Percentiles rank a stretch among this genome's conserved stretches.
Evolutionary conservation across 257 asterid genomes (phyloP).

Genomic region (Fraxinus anomala): DNA sequence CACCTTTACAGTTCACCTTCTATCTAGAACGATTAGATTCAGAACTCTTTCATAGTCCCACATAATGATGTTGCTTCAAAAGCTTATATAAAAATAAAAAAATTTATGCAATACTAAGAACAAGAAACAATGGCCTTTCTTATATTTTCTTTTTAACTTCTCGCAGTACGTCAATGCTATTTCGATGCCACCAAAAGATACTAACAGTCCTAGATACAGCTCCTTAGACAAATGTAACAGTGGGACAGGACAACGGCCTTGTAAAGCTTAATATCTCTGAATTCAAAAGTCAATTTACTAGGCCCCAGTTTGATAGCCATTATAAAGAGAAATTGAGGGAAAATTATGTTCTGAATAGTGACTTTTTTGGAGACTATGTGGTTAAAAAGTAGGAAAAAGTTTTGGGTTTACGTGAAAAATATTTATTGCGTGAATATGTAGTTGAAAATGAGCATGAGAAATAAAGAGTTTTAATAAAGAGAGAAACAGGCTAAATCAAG

Average conservation of each 20-base stretch:
- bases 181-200: neutral
- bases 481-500: neutral
- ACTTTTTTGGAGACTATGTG: too few species aligned
- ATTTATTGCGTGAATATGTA: too few species aligned
- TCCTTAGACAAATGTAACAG: slow-evolving; percentile 1
- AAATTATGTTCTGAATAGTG: too few species aligned
- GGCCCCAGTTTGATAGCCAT: too few species aligned
- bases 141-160: neutral
- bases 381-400: too few species aligned
- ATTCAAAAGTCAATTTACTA: neutral
- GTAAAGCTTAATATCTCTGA: neutral
- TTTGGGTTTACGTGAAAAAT: too few species aligned
- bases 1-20: neutral
- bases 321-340: too few species aligned
- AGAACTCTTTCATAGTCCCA: neutral
- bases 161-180: neutral
- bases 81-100: too few species aligned
- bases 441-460: too few species aligned
- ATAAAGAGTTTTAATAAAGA: too few species aligned
- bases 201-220: neutral
- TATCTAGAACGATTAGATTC: neutral
- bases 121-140: neutral
- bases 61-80: neutral
- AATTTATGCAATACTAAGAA: neutral
- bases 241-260: neutral